Conservation (phyloP, 1,284 basidiomycete genomes). For the Ceratobasidium theobromae region DNA sequence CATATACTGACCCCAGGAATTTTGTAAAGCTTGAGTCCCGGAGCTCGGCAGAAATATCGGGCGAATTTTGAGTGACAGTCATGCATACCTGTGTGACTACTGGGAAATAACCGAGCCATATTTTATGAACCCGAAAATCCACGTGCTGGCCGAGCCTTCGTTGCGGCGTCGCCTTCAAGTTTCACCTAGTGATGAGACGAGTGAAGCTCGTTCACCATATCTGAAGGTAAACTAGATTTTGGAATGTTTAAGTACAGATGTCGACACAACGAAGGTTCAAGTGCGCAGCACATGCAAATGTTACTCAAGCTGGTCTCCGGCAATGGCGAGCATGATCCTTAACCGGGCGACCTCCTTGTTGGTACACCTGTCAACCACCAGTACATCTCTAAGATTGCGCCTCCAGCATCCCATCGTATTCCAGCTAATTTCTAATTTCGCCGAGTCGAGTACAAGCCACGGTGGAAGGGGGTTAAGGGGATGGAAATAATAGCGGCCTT, state of each 20-base stretch:
- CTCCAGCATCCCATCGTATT: conserved; percentile 5
- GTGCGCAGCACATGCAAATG: neutral
- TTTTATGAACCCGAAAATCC: no score
- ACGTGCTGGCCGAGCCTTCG: no score
- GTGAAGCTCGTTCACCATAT: no score
- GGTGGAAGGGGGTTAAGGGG: neutral
- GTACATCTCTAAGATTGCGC: conserved; percentile 10
- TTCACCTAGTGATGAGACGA: no score
- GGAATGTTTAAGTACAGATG: no score
- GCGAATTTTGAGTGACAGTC: neutral
- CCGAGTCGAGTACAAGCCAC: neutral
- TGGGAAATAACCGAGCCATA: no score
- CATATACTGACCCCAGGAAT: neutral
- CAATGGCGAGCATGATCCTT: neutral
- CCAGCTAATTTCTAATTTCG: neutral
- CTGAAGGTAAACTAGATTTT: no score
- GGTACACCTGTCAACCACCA: neutral
- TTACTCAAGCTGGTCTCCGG: neutral
- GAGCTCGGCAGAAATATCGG: neutral
- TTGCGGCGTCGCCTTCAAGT: no score
- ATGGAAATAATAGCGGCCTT: neutral
- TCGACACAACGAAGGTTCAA: no score
- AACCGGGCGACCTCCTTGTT: conserved; percentile 1
- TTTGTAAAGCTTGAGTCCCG: neutral
- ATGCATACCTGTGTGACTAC: neutral